Conservation (phyloP, 2,329 filamentous ascomycete genomes). For the Hypomyces rosellus region DNA sequence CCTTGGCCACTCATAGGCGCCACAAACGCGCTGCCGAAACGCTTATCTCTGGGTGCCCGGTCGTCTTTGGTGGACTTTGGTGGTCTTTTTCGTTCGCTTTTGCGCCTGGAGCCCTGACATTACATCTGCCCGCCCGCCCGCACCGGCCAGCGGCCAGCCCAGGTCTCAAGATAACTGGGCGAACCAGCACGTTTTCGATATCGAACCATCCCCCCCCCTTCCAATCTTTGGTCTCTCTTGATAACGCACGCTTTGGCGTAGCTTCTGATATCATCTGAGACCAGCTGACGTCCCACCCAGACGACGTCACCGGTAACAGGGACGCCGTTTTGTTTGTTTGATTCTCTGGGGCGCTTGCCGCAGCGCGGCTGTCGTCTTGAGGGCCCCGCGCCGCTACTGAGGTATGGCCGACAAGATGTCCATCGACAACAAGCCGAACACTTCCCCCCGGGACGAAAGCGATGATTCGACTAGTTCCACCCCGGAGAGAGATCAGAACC, state of each 20-base stretch:
- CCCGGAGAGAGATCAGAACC: slow-evolving; percentile 47
- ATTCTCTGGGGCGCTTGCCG: slow-evolving; percentile 30
- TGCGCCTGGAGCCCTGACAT: slow-evolving; percentile 11
- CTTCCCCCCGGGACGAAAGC: slow-evolving; percentile 45
- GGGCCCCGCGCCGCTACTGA: slow-evolving; percentile 32
- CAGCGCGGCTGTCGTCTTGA: slow-evolving; percentile 29
- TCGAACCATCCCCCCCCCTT: neutral
- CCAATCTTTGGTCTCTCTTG: slow-evolving; percentile 1
- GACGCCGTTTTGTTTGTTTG: slow-evolving; percentile 26
- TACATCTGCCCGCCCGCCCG: slow-evolving; percentile 3
- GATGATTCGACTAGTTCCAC: slow-evolving; percentile 57
- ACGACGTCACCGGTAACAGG: slow-evolving; percentile 25
- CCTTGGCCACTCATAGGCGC: slow-evolving; percentile 21
- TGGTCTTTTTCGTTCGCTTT: neutral
- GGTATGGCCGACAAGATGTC: slow-evolving; percentile 64
- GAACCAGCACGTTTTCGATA: neutral
- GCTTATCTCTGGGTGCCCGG: slow-evolving; percentile 20
- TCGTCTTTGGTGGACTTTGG: slow-evolving; percentile 14
- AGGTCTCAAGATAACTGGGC: neutral
- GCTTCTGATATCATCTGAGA: slow-evolving; percentile 7
- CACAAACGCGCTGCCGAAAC: slow-evolving; percentile 19
- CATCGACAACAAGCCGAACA: slow-evolving; percentile 43
- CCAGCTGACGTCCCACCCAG: slow-evolving; percentile 22
- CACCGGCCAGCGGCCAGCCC: neutral
- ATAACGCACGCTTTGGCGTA: slow-evolving; percentile 4